Evolutionary conservation across 1,284 basidiomycete species (phyloP).

Genomic region (Apiotrichum akiyoshidainum): DNA sequence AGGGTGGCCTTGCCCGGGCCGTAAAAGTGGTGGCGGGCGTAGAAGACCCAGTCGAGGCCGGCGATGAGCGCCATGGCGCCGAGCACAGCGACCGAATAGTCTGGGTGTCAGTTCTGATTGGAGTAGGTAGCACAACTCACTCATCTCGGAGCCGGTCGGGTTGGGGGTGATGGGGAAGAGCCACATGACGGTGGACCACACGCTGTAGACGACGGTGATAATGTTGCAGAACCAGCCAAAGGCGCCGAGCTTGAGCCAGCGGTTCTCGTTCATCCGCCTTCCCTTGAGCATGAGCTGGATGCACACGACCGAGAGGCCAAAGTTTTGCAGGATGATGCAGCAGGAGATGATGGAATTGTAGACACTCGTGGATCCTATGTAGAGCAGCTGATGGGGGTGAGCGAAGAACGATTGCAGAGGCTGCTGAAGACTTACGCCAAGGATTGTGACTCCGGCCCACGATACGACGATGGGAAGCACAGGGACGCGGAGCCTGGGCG

Average conservation of each 20-base stretch:
- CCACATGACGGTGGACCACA: slow-evolving; percentile 19
- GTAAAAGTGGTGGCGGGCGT: slow-evolving; percentile 17
- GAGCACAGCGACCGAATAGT: slow-evolving; percentile 16
- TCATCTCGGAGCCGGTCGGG: slow-evolving; percentile 14
- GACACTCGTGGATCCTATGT: slow-evolving; percentile 14
- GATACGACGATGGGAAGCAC: slow-evolving; percentile 15
- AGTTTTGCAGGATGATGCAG: slow-evolving; percentile 20
- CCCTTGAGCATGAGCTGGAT: slow-evolving; percentile 11
- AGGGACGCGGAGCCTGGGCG: slow-evolving; percentile 14
- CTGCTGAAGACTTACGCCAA: background rate
- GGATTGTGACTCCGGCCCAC: slow-evolving; percentile 11
- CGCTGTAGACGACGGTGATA: slow-evolving; percentile 9
- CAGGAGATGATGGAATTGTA: slow-evolving; percentile 20
- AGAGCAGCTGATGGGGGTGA: slow-evolving; percentile 1
- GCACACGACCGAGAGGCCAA: slow-evolving; percentile 10
- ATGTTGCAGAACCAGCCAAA: slow-evolving; percentile 15
- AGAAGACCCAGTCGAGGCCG: slow-evolving; percentile 15
- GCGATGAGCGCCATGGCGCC: slow-evolving; percentile 15
- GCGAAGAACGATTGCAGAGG: no score
- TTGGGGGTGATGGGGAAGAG: slow-evolving; percentile 16
- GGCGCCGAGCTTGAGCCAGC: slow-evolving; percentile 15
- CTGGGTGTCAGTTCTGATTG: slow-evolving; percentile 4
- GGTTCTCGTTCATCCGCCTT: slow-evolving; percentile 11
- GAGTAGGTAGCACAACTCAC: background rate
- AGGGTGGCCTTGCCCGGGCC: slow-evolving; percentile 11